These are phyloP conservation scores for Ophiosphaerella herpotricha DNA, from an alignment of 2,329 filamentous ascomycete species.

Conservation along the genomic window DNA sequence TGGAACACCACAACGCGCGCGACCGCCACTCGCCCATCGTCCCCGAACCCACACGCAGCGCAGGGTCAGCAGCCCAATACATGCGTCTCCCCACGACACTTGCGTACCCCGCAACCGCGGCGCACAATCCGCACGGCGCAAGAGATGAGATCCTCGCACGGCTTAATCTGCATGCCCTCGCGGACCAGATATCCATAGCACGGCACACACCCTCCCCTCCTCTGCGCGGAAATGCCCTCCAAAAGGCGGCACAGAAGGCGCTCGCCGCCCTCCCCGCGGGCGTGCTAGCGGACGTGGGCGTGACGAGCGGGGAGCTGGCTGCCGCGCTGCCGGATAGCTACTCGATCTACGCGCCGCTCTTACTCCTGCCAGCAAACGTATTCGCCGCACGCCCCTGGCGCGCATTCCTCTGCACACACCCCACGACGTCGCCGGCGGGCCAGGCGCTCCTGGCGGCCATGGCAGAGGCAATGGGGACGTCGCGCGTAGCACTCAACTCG, in stretches of 20 bases:
- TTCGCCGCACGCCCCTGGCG: constrained; percentile 47
- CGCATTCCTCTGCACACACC: constrained; percentile 30
- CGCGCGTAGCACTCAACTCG: constrained; percentile 63
- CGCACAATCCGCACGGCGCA: not conserved
- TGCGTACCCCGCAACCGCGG: not conserved
- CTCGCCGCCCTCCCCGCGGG: constrained; percentile 15
- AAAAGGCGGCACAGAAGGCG: constrained; percentile 23
- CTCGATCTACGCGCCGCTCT: constrained; percentile 61
- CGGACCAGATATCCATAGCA: not conserved
- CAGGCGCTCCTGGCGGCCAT: constrained; percentile 33
- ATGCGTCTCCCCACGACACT: constrained; percentile 31
- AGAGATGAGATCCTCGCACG: not conserved
- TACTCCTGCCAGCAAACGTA: constrained; percentile 59
- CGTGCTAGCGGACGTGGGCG: constrained; percentile 15
- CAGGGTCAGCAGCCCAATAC: not conserved
- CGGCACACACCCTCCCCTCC: not conserved
- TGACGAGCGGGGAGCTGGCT: constrained; percentile 22
- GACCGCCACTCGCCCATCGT: constrained; percentile 37
- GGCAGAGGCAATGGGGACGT: constrained; percentile 50
- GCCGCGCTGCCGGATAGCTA: constrained; percentile 49
- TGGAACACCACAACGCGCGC: constrained; percentile 39
- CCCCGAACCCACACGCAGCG: too few relatives aligned
- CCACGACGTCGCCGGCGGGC: constrained; percentile 30
- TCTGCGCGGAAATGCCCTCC: constrained; percentile 23
- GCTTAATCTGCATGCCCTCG: not conserved